phyloP scores from a whole-genome alignment of 768 basidiomycete genomes.

The Xerocomellus dryophilus region DNA sequence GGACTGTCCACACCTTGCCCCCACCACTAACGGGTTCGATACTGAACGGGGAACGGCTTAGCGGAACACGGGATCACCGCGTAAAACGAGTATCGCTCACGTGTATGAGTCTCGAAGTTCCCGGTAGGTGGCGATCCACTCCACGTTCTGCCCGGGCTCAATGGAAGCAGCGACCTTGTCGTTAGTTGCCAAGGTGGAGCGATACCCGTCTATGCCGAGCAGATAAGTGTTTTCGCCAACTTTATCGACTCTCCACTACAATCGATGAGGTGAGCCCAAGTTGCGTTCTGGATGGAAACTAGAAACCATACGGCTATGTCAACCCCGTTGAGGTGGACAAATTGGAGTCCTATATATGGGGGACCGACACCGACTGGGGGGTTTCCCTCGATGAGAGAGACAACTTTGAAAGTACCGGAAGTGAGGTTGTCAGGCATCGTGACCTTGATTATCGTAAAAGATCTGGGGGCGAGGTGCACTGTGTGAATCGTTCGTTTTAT shows the following conservation, averaged over 20 bases:
- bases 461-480: neutral
- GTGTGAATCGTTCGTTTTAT: neutral
- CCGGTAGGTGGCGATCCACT: neutral
- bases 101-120: neutral
- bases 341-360: neutral
- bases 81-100: neutral
- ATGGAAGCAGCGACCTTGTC: neutral
- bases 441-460: neutral
- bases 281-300: neutral
- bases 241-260: neutral
- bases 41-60: neutral
- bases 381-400: neutral
- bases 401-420: neutral
- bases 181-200: neutral
- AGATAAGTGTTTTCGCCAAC: neutral
- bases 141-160: neutral
- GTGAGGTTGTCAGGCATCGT: neutral
- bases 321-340: neutral
- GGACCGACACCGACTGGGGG: neutral
- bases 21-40: neutral
- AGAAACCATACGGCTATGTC: neutral
- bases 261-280: neutral
- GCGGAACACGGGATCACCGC: neutral
- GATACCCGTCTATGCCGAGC: neutral
- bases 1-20: neutral